phyloP scores from a whole-genome alignment of 2,329 filamentous ascomycete genomes.

The Paradendryphiella salina region DNA sequence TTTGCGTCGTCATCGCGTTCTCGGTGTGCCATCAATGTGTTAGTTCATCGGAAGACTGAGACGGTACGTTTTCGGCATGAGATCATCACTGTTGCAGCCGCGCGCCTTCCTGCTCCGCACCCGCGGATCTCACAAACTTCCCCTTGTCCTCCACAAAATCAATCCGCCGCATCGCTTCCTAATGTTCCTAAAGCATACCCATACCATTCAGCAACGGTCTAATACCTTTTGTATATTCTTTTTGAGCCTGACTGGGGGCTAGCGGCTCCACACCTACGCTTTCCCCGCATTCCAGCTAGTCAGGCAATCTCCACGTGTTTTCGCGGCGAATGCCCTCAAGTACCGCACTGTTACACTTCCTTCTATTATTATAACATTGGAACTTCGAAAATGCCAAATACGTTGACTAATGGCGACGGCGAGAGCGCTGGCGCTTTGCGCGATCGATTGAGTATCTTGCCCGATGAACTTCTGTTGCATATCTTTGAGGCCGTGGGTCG shows the following conservation, averaged over 20 bases:
- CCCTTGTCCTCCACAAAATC: background rate
- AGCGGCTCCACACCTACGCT: slow-evolving; percentile 5
- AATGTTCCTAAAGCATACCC: background rate
- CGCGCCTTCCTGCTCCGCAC: slow-evolving; percentile 2
- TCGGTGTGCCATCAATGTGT: background rate
- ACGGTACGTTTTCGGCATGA: slow-evolving; percentile 4
- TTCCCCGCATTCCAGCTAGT: slow-evolving; percentile 16
- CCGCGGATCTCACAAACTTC: background rate
- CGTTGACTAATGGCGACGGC: slow-evolving; percentile 3
- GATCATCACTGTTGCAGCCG: slow-evolving; percentile 7
- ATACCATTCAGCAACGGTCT: background rate
- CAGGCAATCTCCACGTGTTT: slow-evolving; percentile 21
- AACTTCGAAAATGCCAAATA: slow-evolving; percentile 2
- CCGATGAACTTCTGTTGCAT: slow-evolving; percentile 39
- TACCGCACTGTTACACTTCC: slow-evolving; percentile 3
- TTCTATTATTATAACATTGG: background rate
- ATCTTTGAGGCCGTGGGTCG: slow-evolving; percentile 35
- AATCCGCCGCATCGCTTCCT: background rate
- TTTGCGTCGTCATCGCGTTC: too few relatives aligned
- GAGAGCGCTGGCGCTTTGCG: background rate
- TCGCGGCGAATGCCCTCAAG: slow-evolving; percentile 10
- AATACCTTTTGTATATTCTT: background rate
- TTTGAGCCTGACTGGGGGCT: background rate
- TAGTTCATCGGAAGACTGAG: background rate
- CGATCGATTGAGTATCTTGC: slow-evolving; percentile 27